Evolutionary conservation across 257 asterid genomes (phyloP).

Genomic region (Salvia miltiorrhiza): DNA sequence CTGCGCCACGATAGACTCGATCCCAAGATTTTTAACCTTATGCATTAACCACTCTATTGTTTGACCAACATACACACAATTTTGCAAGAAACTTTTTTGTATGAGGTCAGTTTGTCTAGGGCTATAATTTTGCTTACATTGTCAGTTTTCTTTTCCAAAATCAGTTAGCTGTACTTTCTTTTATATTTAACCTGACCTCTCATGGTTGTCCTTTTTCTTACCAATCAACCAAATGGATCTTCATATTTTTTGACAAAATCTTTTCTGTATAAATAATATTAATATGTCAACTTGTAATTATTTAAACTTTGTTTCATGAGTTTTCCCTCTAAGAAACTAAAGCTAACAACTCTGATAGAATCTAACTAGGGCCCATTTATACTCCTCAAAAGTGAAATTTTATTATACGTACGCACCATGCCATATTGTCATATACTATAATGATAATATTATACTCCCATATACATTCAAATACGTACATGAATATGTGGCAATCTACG

Average conservation of each 20-base stretch:
- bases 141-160: background rate
- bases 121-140: background rate
- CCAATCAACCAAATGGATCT: slow-evolving; percentile 21
- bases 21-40: too few relatives aligned
- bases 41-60: too few relatives aligned
- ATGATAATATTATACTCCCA: too few relatives aligned
- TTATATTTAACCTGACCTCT: slow-evolving; percentile 1
- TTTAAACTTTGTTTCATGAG: background rate
- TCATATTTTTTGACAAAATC: background rate
- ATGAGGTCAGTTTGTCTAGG: background rate
- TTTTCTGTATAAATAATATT: background rate
- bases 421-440: background rate
- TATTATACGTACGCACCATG: background rate
- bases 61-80: too few relatives aligned
- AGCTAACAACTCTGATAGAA: background rate
- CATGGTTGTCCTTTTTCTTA: slow-evolving; percentile 2
- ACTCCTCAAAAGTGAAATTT: background rate
- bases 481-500: too few relatives aligned
- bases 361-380: background rate
- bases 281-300: background rate
- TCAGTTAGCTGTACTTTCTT: background rate
- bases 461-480: too few relatives aligned
- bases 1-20: too few relatives aligned
- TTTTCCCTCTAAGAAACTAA: too few relatives aligned
- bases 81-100: too few relatives aligned